These are phyloP conservation scores for Cryptosporidium canis DNA, from an alignment of 169 alveolate genomes.

Conservation along the genomic window DNA sequence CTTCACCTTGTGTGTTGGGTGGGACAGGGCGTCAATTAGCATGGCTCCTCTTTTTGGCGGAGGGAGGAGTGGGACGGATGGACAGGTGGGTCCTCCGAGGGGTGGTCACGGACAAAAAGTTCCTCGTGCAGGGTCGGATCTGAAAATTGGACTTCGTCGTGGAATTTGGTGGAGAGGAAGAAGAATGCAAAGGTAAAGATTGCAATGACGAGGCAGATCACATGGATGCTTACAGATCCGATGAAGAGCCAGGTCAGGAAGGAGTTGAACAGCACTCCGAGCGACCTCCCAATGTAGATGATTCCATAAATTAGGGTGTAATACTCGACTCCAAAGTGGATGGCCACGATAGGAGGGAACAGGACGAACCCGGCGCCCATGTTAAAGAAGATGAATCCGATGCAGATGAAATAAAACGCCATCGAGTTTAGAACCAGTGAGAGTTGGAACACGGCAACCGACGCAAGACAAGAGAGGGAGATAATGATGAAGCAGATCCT, in stretches of 20 bases:
- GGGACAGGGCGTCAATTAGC: too few relatives aligned
- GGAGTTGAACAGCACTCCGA: slow-evolving; percentile 40
- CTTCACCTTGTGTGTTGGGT: too few relatives aligned
- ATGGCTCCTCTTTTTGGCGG: too few relatives aligned
- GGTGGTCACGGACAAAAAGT: too few relatives aligned
- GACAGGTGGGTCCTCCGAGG: neutral
- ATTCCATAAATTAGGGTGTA: slow-evolving; percentile 53
- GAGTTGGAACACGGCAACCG: slow-evolving; percentile 26
- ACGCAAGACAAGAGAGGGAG: slow-evolving; percentile 25
- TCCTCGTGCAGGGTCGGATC: neutral
- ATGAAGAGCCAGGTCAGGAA: slow-evolving; percentile 22
- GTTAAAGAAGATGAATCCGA: slow-evolving; percentile 41
- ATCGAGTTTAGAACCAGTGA: neutral
- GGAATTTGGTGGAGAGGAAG: slow-evolving; percentile 6
- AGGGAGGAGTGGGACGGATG: too few relatives aligned
- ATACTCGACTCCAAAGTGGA: slow-evolving; percentile 38
- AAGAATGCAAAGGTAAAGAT: neutral
- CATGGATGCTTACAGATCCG: neutral
- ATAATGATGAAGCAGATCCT: slow-evolving; percentile 26
- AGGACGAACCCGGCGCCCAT: slow-evolving; percentile 65
- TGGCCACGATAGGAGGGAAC: slow-evolving; percentile 65
- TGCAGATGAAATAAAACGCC: neutral
- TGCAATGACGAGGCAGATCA: neutral
- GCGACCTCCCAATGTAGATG: slow-evolving; percentile 58
- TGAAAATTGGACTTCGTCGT: neutral